Percentiles rank a stretch among this genome's conserved stretches.
Conservation (phyloP, 768 basidiomycete species). For the Pleurotus tuoliensis region DNA sequence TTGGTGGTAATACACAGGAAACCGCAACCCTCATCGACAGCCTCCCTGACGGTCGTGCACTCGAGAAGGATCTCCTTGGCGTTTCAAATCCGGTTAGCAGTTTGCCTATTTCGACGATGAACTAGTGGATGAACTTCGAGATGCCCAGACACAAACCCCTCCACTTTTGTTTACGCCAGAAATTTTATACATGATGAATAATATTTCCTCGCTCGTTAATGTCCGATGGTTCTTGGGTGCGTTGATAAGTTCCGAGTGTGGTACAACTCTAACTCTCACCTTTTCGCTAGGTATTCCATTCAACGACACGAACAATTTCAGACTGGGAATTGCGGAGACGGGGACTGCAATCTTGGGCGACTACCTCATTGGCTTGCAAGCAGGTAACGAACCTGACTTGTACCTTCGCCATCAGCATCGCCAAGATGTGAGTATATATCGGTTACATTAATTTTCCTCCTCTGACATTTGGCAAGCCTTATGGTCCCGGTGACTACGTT, state of each 20-base stretch:
- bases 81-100: slow-evolving; percentile 27
- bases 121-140: neutral
- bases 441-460: slow-evolving; percentile 57
- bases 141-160: slow-evolving; percentile 24
- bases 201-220: slow-evolving; percentile 54
- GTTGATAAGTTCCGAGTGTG: slow-evolving; percentile 6
- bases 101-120: neutral
- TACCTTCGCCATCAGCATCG: slow-evolving; percentile 29
- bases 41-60: slow-evolving; percentile 34
- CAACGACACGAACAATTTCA: slow-evolving; percentile 55
- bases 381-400: slow-evolving; percentile 79
- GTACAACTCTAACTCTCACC: neutral
- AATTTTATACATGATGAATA: slow-evolving; percentile 60
- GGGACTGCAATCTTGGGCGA: slow-evolving; percentile 62
- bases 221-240: slow-evolving; percentile 64
- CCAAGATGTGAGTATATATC: slow-evolving; percentile 33
- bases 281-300: slow-evolving; percentile 46
- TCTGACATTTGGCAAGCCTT: slow-evolving; percentile 18
- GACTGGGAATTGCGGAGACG: slow-evolving; percentile 49
- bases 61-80: slow-evolving; percentile 35
- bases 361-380: slow-evolving; percentile 63
- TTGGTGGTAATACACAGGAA: slow-evolving; percentile 73
- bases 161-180: slow-evolving; percentile 62
- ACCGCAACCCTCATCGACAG: slow-evolving; percentile 36
- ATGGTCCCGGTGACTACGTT: slow-evolving; percentile 44